Evolutionary conservation across 345 rosid species (phyloP).

Genomic region (Moringa oleifera): DNA sequence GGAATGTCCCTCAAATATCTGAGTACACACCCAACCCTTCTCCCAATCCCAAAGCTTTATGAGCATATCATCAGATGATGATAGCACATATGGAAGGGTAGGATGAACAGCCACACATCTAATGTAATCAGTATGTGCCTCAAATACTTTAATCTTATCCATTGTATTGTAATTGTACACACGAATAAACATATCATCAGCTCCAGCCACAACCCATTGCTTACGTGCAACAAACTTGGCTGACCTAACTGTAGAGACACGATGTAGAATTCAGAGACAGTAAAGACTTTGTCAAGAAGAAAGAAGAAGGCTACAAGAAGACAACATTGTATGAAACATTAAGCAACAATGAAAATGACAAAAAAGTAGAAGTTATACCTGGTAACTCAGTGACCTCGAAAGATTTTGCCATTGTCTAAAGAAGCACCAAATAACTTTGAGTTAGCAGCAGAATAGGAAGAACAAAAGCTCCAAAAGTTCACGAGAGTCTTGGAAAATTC

Average conservation of each 20-base stretch:
- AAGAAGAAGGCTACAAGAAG: constrained; percentile 8
- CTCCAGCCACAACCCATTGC: constrained; percentile 96
- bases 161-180: constrained; percentile 89
- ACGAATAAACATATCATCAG: constrained; percentile 89
- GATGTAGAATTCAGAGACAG: constrained; percentile 1
- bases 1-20: constrained; percentile 97
- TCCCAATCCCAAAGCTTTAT: constrained; percentile 99
- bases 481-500: too few relatives aligned
- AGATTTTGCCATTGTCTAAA: constrained; percentile 78
- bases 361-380: constrained; percentile 39
- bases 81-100: constrained; percentile 80
- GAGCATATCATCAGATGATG: constrained; percentile 98
- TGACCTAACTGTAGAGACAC: constrained; percentile 67
- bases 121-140: constrained; percentile 95
- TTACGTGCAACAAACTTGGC: constrained; percentile 83
- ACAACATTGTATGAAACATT: not conserved
- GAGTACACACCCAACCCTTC: constrained; percentile 91
- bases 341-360: not conserved
- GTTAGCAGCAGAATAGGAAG: not conserved
- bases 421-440: constrained; percentile 15
- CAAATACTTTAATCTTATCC: constrained; percentile 89
- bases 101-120: constrained; percentile 96
- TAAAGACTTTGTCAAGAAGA: constrained; percentile 4
- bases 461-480: not conserved
- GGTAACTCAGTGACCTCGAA: constrained; percentile 87